Evolutionary conservation across 2,329 filamentous ascomycete species (phyloP), one percentile per base, ranked within the genome.

Genomic region (Pyrenochaeta sp.): DNA sequence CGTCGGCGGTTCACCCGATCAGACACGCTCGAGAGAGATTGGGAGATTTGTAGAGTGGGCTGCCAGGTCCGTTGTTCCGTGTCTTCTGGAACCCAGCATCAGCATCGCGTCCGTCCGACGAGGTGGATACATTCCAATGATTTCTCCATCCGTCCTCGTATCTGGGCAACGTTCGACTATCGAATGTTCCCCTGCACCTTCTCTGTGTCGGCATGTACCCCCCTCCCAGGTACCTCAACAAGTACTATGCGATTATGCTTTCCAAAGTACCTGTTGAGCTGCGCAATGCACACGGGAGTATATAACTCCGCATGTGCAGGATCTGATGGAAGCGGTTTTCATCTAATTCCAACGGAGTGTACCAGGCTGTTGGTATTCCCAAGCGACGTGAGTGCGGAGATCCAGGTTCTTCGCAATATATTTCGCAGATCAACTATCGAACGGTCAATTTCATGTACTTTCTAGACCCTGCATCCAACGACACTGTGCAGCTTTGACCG

Each of bases 341-440:
- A 59, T 65, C 53, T 65, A 58, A 51, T 41, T 45, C 45, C 61
- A 53, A 60, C 54, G 37, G 47, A 18, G 39, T 30, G 55, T 61
- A 60, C 64, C 64, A 53, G 64, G 62, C 54, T 60, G 57, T 36
- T 67, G 64, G 64, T 64, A 62, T 51, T 39, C 50, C 17, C 45
- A 52, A 51, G 47, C 49, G 50, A 56, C 47, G 27, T 41, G 29
- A 17, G 14, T 12, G 29, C 41, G 41, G 36, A 36, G 37, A 51
- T 41, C 53, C 48, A 52, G 49, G 50, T 56, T 52, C 31, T 39
- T 32, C 53, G 40, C 61, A 60, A 61, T 62, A 44, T 64, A 64
- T 56, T 57, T 39, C 37, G 61, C 51, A 58, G 55, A 64, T 64
- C 61, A 51, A 32, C 45, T 54, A 40, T 60, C 42, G 44, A 54